These are phyloP conservation scores for Coemansia sp. DNA, from an alignment of 371 early-diverging fungal genomes.

Conservation along the genomic window DNA sequence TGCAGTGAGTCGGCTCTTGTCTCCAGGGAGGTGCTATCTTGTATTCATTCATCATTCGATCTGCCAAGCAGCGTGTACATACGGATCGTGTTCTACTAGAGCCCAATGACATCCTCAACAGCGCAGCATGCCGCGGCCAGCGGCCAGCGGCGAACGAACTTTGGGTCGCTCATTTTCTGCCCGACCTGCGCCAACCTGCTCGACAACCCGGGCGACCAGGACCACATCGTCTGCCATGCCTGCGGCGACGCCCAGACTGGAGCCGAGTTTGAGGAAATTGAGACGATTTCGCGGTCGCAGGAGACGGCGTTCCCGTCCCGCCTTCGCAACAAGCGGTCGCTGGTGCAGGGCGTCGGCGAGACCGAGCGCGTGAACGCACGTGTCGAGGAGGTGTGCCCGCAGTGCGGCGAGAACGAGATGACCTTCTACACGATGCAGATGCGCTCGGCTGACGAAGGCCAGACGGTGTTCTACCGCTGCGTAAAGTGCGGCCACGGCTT, in stretches of 20 bases:
- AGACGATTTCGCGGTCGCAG: constrained; percentile 73
- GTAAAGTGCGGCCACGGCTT: constrained; percentile 89
- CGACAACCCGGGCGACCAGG: constrained; percentile 74
- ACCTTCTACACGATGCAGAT: constrained; percentile 98
- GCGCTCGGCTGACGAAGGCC: constrained; percentile 99
- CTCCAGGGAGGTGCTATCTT: not conserved
- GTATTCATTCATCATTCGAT: not conserved
- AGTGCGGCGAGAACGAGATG: constrained; percentile 93
- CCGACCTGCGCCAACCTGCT: constrained; percentile 83
- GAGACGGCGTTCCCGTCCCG: constrained; percentile 80
- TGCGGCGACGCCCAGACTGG: constrained; percentile 72
- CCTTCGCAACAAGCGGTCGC: constrained; percentile 67
- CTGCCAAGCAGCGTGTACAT: constrained; percentile 5
- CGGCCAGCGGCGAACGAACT: constrained; percentile 38
- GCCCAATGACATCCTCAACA: not conserved
- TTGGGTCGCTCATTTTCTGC: constrained; percentile 68
- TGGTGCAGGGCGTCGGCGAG: constrained; percentile 62
- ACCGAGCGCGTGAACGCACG: constrained; percentile 45
- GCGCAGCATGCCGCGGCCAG: not conserved
- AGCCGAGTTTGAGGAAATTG: constrained; percentile 74
- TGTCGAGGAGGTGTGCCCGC: constrained; percentile 97
- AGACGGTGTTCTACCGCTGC: constrained; percentile 99
- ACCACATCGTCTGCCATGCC: constrained; percentile 73
- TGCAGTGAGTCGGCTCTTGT: not conserved
- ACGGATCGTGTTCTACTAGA: not conserved